Evolutionary conservation across 139 green algal genomes (phyloP).

Genomic region (Limnomonas spitsbergensis): DNA sequence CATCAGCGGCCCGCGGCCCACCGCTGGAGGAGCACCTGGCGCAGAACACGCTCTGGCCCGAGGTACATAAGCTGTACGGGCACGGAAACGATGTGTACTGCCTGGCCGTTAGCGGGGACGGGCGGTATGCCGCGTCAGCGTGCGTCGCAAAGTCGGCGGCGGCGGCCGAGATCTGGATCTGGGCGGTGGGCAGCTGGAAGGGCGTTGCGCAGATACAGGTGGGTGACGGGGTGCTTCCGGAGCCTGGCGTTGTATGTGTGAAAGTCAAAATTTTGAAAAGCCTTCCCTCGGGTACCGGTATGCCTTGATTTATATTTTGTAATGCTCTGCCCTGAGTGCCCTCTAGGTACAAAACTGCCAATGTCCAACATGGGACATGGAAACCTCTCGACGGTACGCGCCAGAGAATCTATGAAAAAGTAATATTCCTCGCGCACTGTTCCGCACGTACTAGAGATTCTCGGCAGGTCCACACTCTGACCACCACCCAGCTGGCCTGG

Average conservation of each 20-base stretch:
- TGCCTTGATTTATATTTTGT: neutral
- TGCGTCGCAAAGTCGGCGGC: conserved; percentile 56
- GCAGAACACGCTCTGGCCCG: conserved; percentile 88
- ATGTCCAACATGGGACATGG: too few species aligned
- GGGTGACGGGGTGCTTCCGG: neutral
- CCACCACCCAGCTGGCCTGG: conserved; percentile 89
- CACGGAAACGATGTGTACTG: conserved; percentile 89
- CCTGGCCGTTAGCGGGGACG: conserved; percentile 48
- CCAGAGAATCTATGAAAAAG: too few species aligned
- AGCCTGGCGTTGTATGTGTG: neutral
- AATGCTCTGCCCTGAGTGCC: neutral
- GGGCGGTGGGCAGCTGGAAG: conserved; percentile 36
- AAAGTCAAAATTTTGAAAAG: neutral
- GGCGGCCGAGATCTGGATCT: conserved; percentile 48
- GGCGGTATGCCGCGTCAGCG: conserved; percentile 15
- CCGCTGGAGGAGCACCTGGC: conserved; percentile 91
- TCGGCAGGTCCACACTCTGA: conserved; percentile 82
- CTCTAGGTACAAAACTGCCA: neutral
- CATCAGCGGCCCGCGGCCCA: conserved; percentile 49
- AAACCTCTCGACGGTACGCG: too few species aligned
- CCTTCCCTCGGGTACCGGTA: neutral
- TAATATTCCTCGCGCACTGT: too few species aligned
- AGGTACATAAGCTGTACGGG: conserved; percentile 93
- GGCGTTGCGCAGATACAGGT: conserved; percentile 38
- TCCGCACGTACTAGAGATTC: too few species aligned